phyloP scores from a whole-genome alignment of 768 basidiomycete genomes.

The Hygrophorus russula region DNA sequence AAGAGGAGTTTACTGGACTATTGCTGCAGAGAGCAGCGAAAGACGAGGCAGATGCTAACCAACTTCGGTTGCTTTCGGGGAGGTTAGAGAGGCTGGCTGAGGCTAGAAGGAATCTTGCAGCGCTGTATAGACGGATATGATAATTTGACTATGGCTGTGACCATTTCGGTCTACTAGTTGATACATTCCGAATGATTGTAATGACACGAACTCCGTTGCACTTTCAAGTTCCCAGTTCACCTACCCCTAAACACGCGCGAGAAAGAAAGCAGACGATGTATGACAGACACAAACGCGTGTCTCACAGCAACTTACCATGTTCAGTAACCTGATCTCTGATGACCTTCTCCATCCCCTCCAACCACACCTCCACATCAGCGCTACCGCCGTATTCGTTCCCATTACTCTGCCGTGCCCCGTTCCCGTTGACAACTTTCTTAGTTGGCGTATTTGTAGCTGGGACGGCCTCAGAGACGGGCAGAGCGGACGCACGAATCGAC shows the following conservation, averaged over 20 bases:
- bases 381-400: neutral
- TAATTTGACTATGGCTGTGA: too few species aligned
- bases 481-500: neutral
- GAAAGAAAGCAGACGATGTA: constrained; percentile 5
- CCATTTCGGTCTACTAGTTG: too few species aligned
- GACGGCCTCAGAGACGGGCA: neutral
- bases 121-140: neutral
- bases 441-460: neutral
- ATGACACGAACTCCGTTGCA: too few species aligned
- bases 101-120: constrained; percentile 8
- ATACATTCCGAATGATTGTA: constrained; percentile 8
- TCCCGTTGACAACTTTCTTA: neutral
- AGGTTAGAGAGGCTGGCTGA: constrained; percentile 6
- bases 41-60: constrained; percentile 7
- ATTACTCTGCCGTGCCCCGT: constrained; percentile 3
- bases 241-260: constrained; percentile 4
- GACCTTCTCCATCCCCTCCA: constrained; percentile 76
- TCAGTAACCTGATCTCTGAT: constrained; percentile 48
- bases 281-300: too few species aligned
- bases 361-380: constrained; percentile 57
- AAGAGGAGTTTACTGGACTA: constrained; percentile 11
- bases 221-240: neutral
- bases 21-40: constrained; percentile 4
- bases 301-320: constrained; percentile 28
- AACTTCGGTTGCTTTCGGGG: constrained; percentile 4